A percentile compares a stretch with the other conserved stretches of the same genome.
These are phyloP conservation scores for Phytophthora cryptogea DNA, from an alignment of 352 stramenopile genomes.

Conservation along the genomic window DNA sequence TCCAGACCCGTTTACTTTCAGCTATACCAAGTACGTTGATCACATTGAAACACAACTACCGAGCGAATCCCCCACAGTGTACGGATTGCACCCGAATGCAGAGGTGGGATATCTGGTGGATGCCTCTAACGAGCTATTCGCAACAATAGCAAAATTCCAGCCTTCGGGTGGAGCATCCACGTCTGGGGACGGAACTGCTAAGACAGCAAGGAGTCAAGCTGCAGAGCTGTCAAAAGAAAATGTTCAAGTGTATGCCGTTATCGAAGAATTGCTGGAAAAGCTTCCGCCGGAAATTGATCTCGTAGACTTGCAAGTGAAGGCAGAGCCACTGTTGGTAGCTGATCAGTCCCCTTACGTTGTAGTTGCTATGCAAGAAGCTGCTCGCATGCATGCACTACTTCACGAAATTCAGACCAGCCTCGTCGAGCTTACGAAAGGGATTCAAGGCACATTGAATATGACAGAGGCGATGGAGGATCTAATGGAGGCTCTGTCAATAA, in stretches of 20 bases:
- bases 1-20: constrained; percentile 66
- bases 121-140: constrained; percentile 85
- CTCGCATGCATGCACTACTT: constrained; percentile 74
- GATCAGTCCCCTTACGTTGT: constrained; percentile 84
- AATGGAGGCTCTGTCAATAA: constrained; percentile 56
- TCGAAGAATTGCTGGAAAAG: constrained; percentile 62
- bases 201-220: constrained; percentile 6
- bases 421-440: constrained; percentile 74
- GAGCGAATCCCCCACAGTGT: constrained; percentile 67
- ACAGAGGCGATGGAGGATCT: constrained; percentile 92
- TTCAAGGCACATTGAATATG: constrained; percentile 87
- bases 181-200: constrained; percentile 33
- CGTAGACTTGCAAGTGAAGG: constrained; percentile 49
- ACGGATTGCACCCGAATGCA: constrained; percentile 80
- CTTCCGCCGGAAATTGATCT: constrained; percentile 71
- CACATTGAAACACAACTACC: constrained; percentile 74
- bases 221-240: constrained; percentile 32
- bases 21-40: constrained; percentile 95
- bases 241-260: constrained; percentile 42
- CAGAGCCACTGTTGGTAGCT: constrained; percentile 54
- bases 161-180: constrained; percentile 67
- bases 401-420: constrained; percentile 67
- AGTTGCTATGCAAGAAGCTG: constrained; percentile 81
- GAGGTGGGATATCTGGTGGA: constrained; percentile 82
- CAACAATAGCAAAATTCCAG: constrained; percentile 86